Base-by-base conservation (phyloP, 108 stramenopile genomes). In the Bacterosira constricta region DNA sequence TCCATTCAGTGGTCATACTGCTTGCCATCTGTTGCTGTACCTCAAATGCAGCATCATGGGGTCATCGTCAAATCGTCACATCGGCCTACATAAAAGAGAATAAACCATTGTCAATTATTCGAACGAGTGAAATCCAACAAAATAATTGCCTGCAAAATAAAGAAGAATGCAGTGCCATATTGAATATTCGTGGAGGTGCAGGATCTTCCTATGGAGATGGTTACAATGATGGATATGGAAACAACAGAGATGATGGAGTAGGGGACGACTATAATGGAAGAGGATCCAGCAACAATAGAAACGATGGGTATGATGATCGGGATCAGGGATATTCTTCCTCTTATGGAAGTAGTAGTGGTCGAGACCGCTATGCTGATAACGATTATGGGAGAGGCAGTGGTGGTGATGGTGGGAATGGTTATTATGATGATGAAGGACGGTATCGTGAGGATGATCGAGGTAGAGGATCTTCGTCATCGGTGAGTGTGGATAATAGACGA, bases 391-490 rank as follows among this genome's bases (percentile, higher is more conserved):
- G 54, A 26, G 36, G 20, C 10, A 46, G 55, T 54, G 57, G 46
- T 20, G 44, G 31, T 36, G 45, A 35, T 3, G 46, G 47, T 6
- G 58, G 41, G n/a, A 54, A 35, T 62, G 76, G 76, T 11, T 77
- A 69, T 47, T 77, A 77, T 65, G 76, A 77, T 50, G 76, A 77
- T 58, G 76, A 77, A 17, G 76, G 76, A 27, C 45, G 76, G 18
- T 77, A 69, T 69, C 68, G 58, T 32, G 46, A 63, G 27, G 67
- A 77, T 46, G 59, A 68, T 30, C 35, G 53, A 35, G 53, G 30
- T 11, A 34, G 38, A 15, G 23, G 64, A 66, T 6, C 17, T 10
- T 10, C 57, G 7, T 46, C 57, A 60, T 17, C 57, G 25, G 23
- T 12, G 29, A 57, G 39, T 35, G 42, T 9, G 3, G 20, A 34